A percentile compares a stretch with the other conserved stretches of the same genome.
These are phyloP conservation scores for Prototheca wickerhamii DNA, from an alignment of 163 green algal genomes.

Conservation along the genomic window DNA sequence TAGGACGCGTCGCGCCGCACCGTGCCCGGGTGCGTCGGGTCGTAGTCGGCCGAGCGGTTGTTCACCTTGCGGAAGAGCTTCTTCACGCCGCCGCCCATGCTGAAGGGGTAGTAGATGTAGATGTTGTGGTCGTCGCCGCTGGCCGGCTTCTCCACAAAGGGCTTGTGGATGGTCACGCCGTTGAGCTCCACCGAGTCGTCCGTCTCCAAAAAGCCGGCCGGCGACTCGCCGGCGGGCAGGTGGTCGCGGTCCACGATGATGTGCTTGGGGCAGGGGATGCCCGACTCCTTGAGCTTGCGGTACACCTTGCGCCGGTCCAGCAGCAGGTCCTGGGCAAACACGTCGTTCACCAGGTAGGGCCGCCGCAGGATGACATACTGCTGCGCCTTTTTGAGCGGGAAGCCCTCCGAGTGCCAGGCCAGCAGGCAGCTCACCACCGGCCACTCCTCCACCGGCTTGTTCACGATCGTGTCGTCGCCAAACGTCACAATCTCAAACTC, in stretches of 20 bases:
- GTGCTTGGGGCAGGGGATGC: constrained; percentile 83
- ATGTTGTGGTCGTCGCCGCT: constrained; percentile 91
- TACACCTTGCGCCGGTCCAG: constrained; percentile 84
- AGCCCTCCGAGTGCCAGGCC: constrained; percentile 89
- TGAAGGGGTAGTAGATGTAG: constrained; percentile 97
- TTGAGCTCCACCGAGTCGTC: constrained; percentile 87
- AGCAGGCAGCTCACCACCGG: constrained; percentile 79
- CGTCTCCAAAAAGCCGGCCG: constrained; percentile 70
- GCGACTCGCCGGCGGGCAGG: constrained; percentile 12
- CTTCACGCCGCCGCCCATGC: constrained; percentile 93
- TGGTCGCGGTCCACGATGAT: constrained; percentile 82
- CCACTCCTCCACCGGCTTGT: constrained; percentile 68
- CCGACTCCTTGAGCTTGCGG: constrained; percentile 53
- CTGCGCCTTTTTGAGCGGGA: constrained; percentile 82
- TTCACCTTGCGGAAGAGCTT: constrained; percentile 91
- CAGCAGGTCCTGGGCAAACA: constrained; percentile 67
- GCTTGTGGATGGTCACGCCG: constrained; percentile 74
- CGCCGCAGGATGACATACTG: constrained; percentile 52
- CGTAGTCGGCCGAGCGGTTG: constrained; percentile 74
- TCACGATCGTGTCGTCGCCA: constrained; percentile 78
- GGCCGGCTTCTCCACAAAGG: constrained; percentile 96
- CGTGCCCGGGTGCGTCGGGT: constrained; percentile 62
- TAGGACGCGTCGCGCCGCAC: constrained; percentile 78
- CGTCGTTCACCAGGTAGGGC: constrained; percentile 93
- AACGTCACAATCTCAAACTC: constrained; percentile 93